phyloP scores from a whole-genome alignment of 768 basidiomycete genomes.

The Peribolospora kevripleyi region DNA sequence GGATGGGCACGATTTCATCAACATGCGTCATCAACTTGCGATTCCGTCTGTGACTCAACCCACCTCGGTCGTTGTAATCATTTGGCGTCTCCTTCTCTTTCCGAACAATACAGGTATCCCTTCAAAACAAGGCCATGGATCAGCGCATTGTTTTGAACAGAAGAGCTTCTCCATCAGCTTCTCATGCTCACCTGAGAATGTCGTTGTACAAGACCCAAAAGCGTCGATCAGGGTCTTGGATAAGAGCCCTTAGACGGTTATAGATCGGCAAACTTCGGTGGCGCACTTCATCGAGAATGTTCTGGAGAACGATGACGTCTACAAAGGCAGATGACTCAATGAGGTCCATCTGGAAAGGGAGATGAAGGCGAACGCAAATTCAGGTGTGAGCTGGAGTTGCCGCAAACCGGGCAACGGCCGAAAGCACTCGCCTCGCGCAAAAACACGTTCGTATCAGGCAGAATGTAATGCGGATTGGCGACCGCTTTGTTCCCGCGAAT shows the following conservation, averaged over 20 bases:
- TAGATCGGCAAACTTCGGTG: conserved; percentile 80
- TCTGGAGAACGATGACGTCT: conserved; percentile 77
- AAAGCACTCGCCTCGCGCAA: conserved; percentile 44
- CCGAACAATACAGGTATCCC: conserved; percentile 42
- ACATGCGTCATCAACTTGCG: background rate
- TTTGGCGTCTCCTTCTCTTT: conserved; percentile 57
- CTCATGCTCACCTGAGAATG: conserved; percentile 26
- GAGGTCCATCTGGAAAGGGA: conserved; percentile 55
- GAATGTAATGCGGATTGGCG: conserved; percentile 35
- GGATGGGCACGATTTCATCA: background rate
- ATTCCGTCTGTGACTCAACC: conserved; percentile 2
- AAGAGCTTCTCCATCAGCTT: conserved; percentile 27
- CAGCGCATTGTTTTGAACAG: conserved; percentile 52
- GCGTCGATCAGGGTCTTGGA: conserved; percentile 38
- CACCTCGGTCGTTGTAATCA: conserved; percentile 83
- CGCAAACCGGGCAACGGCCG: background rate
- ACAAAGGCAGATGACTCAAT: conserved; percentile 54
- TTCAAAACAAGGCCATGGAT: conserved; percentile 8
- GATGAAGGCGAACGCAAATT: conserved; percentile 1
- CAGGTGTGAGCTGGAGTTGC: background rate
- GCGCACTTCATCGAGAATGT: conserved; percentile 84
- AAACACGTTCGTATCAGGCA: conserved; percentile 90
- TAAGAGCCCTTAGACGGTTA: conserved; percentile 66
- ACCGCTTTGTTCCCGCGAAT: conserved; percentile 2
- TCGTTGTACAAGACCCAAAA: conserved; percentile 30